Base-by-base conservation (phyloP, 345 rosid species). In the Dipteronia dyeriana region DNA sequence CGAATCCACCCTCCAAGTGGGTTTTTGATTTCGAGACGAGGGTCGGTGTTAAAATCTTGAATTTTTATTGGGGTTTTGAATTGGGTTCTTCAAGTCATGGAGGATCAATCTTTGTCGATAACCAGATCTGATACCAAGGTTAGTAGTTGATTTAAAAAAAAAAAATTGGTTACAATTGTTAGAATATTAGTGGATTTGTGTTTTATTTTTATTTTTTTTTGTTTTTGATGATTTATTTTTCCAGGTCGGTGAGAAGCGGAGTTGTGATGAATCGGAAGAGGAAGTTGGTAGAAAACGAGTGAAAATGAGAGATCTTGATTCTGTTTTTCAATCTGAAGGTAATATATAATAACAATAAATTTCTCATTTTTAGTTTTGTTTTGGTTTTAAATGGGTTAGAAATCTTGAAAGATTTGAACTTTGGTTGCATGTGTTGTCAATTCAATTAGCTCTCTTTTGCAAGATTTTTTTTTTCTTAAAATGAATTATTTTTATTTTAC, bases 81-180 rank as follows among this genome's bases (percentile, higher is more conserved):
- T 72, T 82, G 70, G 80, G 76, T 45, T 77, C 74, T 78, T 51
- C 38, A 71, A 39, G 54, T 31, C n/a, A 88, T 88, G 93, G 84
- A 83, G 49, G 83, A 79, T 51, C 84, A 64, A 31, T 13, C 70
- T 76, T 69, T 66, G 10, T 57, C 68, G 66, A 61, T 75, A 54
- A 70, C 81, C 72, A 76, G 82, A 80, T 83, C 87, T 60, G 83
- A 77, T 75, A 7, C 71, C 73, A 84, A 88, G 81, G 90, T 86
- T 75, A 19, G 6, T 26, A 41, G 53, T 41, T 57, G 13, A 45
- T 45, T n/a, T n/a, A n/a, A n/a, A n/a, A n/a, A n/a, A n/a, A n/a
- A n/a, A n/a, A n/a, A n/a, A n/a, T n/a, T n/a, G n/a, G 34, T 68
- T 43, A 3, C 22, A 34, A 41, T 20, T 66, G 68, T 73, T 29